Evolutionary conservation across 1,139 yeast species (phyloP).

Genomic region (Yamadazyma mexicana): DNA sequence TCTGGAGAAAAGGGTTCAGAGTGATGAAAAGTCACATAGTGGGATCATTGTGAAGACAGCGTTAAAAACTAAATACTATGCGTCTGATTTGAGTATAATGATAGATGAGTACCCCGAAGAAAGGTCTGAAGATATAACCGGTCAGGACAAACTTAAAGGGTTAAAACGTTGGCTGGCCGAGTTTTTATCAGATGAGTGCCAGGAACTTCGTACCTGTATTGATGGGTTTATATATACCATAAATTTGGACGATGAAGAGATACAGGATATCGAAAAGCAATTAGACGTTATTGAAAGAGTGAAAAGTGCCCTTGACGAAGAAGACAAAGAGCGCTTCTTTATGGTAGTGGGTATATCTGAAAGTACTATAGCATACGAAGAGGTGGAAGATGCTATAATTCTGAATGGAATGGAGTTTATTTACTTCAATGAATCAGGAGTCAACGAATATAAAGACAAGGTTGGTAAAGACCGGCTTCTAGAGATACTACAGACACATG

Average conservation of each 20-base stretch:
- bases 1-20: conserved; percentile 10
- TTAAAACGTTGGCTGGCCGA: conserved; percentile 32
- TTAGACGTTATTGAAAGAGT: conserved; percentile 18
- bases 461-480: conserved; percentile 30
- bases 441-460: conserved; percentile 27
- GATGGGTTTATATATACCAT: conserved; percentile 42
- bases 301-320: conserved; percentile 13
- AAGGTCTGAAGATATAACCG: conserved; percentile 11
- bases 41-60: conserved; percentile 34
- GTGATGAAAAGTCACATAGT: conserved; percentile 28
- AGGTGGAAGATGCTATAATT: conserved; percentile 31
- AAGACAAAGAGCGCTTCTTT: conserved; percentile 18
- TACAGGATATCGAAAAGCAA: conserved; percentile 16
- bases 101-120: conserved; percentile 42
- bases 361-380: conserved; percentile 14
- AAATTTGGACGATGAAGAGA: conserved; percentile 20
- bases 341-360: conserved; percentile 24
- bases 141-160: conserved; percentile 14
- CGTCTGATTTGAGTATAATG: conserved; percentile 28
- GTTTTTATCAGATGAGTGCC: conserved; percentile 28
- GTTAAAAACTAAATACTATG: conserved; percentile 35
- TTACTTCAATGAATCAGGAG: conserved; percentile 22
- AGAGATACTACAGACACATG: conserved; percentile 42
- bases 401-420: conserved; percentile 34
- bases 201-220: conserved; percentile 38